These are phyloP conservation scores for Kodamaea hsintzibuensis DNA, from an alignment of 805 yeast genomes.

Conservation along the genomic window DNA sequence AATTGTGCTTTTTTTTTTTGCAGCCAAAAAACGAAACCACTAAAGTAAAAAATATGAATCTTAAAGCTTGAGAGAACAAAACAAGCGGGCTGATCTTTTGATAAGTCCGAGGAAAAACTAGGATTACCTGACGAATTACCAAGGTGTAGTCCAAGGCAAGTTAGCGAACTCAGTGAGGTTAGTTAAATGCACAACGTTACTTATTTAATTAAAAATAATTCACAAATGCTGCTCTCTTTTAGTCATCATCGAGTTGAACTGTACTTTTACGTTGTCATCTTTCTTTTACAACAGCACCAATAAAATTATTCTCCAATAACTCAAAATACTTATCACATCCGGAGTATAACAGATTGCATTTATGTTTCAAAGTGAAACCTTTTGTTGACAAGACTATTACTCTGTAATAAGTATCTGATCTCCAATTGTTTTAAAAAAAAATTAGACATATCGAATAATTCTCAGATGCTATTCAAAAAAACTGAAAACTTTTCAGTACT, in stretches of 20 bases:
- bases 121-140: background rate
- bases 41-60: background rate
- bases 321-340: background rate
- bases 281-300: background rate
- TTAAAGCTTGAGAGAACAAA: background rate
- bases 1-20: background rate
- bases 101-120: background rate
- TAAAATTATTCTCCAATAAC: background rate
- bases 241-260: background rate
- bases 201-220: no score
- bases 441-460: background rate
- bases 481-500: background rate
- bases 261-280: background rate
- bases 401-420: background rate
- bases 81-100: background rate
- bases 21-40: conserved; percentile 8
- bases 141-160: background rate
- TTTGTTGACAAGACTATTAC: background rate
- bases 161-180: background rate
- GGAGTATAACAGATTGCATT: background rate
- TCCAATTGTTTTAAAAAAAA: background rate
- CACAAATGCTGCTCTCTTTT: background rate
- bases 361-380: background rate
- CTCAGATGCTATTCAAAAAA: background rate
- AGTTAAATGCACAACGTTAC: no score